A percentile compares a stretch with the other conserved stretches of the same genome.
These are phyloP conservation scores for Monsonia emarginata DNA, from an alignment of 441 rosid species.

Conservation along the genomic window DNA sequence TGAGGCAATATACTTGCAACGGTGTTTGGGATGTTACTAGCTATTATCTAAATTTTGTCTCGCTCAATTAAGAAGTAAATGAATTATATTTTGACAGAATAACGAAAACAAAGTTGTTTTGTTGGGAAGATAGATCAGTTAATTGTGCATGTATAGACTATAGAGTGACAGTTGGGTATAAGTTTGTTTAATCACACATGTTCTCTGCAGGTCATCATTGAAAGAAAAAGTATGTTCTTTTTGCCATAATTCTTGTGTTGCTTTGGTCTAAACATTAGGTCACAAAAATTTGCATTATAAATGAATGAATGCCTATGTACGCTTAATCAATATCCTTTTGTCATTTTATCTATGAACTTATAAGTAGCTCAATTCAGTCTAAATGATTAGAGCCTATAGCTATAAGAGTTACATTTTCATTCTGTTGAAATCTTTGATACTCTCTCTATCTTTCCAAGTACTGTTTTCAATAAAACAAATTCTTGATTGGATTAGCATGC, in stretches of 20 bases:
- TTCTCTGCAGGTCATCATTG: constrained; percentile 56
- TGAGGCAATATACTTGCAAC: no score
- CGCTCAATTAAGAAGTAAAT: not conserved
- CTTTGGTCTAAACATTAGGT: not conserved
- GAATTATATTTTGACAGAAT: not conserved
- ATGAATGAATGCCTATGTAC: no score
- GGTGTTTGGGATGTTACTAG: no score
- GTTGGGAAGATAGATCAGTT: not conserved
- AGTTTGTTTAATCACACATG: not conserved
- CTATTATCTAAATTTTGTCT: not conserved
- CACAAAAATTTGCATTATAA: not conserved
- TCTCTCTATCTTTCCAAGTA: no score
- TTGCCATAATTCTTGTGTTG: not conserved
- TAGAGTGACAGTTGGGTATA: no score
- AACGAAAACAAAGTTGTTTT: not conserved
- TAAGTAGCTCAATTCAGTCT: no score
- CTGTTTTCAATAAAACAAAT: not conserved
- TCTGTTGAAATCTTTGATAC: no score
- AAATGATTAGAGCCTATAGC: no score
- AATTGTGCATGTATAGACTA: not conserved
- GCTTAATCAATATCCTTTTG: no score
- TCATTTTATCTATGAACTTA: no score
- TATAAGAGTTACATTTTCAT: no score
- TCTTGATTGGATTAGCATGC: not conserved
- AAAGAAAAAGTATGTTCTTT: constrained; percentile 59